Base-by-base conservation (phyloP, 768 basidiomycete species). In the Dendrothele bispora region DNA sequence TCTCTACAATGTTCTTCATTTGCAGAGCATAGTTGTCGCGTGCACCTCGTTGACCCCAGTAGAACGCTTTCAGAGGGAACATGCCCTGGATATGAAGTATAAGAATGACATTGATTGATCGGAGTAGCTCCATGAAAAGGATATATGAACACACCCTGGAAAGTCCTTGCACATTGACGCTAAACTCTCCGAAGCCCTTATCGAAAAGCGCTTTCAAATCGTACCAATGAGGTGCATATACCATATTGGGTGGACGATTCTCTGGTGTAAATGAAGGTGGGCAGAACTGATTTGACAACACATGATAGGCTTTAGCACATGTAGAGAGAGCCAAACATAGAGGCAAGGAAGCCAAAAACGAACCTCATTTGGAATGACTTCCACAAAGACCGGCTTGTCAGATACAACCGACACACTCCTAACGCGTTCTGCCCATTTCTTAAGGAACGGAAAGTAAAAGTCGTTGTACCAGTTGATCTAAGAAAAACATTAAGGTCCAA, bases 341-440 rank as follows among this genome's bases (percentile, higher is more conserved):
- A 35, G 22, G 24, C 18, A 36, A 25, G 26, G 12, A 2, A 26
- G 26, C 24, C 5, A 42, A 48, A 3, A 15, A 54, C 60, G 3
- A 32, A 91, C 91, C 73, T 99, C 95, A 56, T 99, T 99, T 6
- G 97, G 95, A 53, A 99, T 88, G 15, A 86, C 79, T 56, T 95
- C 95, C 1, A 85, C 75, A 54, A 95, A 90, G 0, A 86, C 64
- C 45, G 88, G 67, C 56, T 85, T 86, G 5, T 80, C 73, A 4
- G 65, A 67, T n/a, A n/a, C n/a, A 1, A 76, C 67, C 4, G 75
- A 67, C 7, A 72, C 69, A 17, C 60, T 60, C 28, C 78, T 74
- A 10, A 91, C 78, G 24, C 81, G 68, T 36, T 77, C 70, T 11
- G 78, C 77, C 87, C 92, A 94, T 34, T 71, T 69, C 46, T 75